Conservation (phyloP, 2,329 filamentous ascomycete species). For the Byssothecium circinans region DNA sequence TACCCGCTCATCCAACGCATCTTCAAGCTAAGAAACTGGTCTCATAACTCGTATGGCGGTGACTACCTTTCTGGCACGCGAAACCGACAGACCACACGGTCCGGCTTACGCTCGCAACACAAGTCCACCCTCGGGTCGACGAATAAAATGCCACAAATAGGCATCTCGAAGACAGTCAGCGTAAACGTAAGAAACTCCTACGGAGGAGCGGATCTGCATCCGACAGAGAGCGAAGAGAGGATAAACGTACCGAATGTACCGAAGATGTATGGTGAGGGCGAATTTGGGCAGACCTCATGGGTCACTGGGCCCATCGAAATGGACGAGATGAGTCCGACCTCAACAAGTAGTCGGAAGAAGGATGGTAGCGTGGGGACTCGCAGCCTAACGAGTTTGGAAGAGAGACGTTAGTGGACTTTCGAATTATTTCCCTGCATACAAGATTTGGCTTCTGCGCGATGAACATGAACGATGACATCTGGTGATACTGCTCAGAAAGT, state of each 20-base stretch:
- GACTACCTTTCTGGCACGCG: conserved; percentile 3
- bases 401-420: background rate
- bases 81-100: conserved; percentile 1
- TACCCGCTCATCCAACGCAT: conserved; percentile 59
- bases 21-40: conserved; percentile 43
- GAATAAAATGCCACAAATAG: background rate
- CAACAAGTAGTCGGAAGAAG: background rate
- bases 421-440: background rate
- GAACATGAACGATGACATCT: no score
- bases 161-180: conserved; percentile 11
- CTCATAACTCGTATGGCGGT: conserved; percentile 22
- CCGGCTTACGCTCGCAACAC: conserved; percentile 3
- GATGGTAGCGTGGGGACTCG: conserved; percentile 3
- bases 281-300: conserved; percentile 1
- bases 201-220: background rate
- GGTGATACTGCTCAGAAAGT: background rate
- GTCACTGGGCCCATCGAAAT: conserved; percentile 1
- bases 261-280: background rate
- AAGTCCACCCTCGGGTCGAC: conserved; percentile 2
- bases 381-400: conserved; percentile 4
- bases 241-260: conserved; percentile 6
- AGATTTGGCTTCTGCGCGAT: no score
- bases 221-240: conserved; percentile 10
- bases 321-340: background rate
- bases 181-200: conserved; percentile 7